Evolutionary conservation across 2,329 filamentous ascomycete species (phyloP).

Genomic region (Lecanoromycetidae sp.): DNA sequence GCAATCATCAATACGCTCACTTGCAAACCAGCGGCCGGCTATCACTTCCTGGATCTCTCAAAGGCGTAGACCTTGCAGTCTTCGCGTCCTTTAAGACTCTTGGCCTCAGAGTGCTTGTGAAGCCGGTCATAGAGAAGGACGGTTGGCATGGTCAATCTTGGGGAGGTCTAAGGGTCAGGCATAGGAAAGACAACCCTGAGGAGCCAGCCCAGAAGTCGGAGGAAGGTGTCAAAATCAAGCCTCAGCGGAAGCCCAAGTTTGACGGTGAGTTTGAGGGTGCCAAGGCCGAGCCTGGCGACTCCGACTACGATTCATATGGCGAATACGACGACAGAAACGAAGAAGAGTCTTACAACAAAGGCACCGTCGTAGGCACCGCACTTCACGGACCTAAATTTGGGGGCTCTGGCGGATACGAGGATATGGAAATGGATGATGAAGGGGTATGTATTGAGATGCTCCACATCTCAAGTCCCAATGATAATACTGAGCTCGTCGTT

Average conservation of each 20-base stretch:
- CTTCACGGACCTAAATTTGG: background rate
- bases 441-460: no score
- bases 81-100: constrained; percentile 29
- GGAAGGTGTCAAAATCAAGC: no score
- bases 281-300: background rate
- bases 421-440: no score
- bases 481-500: no score
- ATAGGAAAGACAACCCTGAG: no score
- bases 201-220: no score
- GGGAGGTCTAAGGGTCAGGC: no score
- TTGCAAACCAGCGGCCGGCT: constrained; percentile 19
- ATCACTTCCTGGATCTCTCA: constrained; percentile 29
- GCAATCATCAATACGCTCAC: constrained; percentile 38
- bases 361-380: background rate
- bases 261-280: no score
- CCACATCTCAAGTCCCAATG: no score
- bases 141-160: background rate
- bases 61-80: constrained; percentile 36
- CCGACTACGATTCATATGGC: background rate
- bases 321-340: background rate
- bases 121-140: constrained; percentile 22
- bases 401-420: no score
- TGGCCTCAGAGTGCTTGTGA: constrained; percentile 23
- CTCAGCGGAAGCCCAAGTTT: no score
- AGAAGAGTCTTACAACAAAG: background rate